phyloP scores from a whole-genome alignment of 345 rosid genomes.

The Murraya koenigii region DNA sequence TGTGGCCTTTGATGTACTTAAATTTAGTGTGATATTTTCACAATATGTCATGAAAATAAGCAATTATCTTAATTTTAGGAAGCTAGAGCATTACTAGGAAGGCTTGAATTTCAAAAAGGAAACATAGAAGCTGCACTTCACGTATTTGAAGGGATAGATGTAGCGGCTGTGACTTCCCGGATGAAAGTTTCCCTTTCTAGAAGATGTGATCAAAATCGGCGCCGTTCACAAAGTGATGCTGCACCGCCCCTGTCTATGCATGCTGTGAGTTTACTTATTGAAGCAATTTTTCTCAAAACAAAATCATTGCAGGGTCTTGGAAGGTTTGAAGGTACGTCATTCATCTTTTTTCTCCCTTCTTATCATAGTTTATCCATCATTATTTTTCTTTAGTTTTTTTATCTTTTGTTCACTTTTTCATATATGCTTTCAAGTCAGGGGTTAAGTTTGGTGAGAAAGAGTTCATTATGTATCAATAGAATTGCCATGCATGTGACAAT shows the following conservation, averaged over 20 bases:
- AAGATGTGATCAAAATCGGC: slow-evolving; percentile 37
- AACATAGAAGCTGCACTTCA: slow-evolving; percentile 62
- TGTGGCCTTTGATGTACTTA: neutral
- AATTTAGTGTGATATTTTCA: neutral
- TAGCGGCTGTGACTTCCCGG: slow-evolving; percentile 49
- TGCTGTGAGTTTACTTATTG: slow-evolving; percentile 59
- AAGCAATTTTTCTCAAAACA: slow-evolving; percentile 65
- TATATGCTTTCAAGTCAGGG: neutral
- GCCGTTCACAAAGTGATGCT: slow-evolving; percentile 42
- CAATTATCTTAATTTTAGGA: slow-evolving; percentile 38
- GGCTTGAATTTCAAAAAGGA: slow-evolving; percentile 73
- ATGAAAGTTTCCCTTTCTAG: slow-evolving; percentile 49
- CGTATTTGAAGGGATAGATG: slow-evolving; percentile 72
- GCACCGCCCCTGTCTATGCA: slow-evolving; percentile 61
- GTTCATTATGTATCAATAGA: neutral
- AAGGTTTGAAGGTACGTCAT: slow-evolving; percentile 47
- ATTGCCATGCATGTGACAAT: neutral
- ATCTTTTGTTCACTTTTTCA: neutral
- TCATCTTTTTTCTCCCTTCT: neutral
- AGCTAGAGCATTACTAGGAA: slow-evolving; percentile 76
- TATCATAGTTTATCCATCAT: neutral
- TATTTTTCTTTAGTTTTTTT: neutral
- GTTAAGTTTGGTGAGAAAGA: neutral
- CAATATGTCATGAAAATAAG: slow-evolving; percentile 12
- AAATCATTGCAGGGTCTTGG: slow-evolving; percentile 64